phyloP scores from a whole-genome alignment of 768 basidiomycete genomes.

The Mycena kentingensis region DNA sequence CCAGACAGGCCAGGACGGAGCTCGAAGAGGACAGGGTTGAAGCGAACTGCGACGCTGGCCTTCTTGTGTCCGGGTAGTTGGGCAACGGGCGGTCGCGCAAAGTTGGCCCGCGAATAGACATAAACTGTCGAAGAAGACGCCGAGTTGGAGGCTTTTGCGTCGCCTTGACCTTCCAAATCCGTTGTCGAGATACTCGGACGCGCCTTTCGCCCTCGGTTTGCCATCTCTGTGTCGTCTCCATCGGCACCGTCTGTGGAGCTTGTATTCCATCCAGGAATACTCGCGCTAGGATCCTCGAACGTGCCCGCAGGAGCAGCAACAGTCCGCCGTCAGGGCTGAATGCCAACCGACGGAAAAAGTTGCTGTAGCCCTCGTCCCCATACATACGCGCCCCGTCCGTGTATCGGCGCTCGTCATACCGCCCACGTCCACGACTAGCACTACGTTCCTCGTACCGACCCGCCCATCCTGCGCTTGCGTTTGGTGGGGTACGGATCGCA shows the following conservation, averaged over 20 bases:
- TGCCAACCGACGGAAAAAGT: constrained; percentile 91
- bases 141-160: neutral
- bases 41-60: constrained; percentile 89
- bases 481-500: constrained; percentile 78
- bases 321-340: constrained; percentile 96
- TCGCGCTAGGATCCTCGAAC: constrained; percentile 73
- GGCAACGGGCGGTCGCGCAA: constrained; percentile 89
- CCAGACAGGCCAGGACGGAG: constrained; percentile 62
- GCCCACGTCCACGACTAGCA: neutral
- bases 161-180: constrained; percentile 29
- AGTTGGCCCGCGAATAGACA: constrained; percentile 94
- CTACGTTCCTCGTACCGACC: constrained; percentile 15
- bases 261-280: constrained; percentile 5
- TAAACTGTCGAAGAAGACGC: constrained; percentile 66
- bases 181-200: constrained; percentile 44
- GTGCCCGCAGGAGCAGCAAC: constrained; percentile 92
- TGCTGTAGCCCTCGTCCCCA: constrained; percentile 92
- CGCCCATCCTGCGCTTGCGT: constrained; percentile 13
- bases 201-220: constrained; percentile 60
- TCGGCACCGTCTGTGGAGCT: neutral
- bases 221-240: constrained; percentile 43
- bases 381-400: constrained; percentile 51
- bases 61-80: constrained; percentile 97
- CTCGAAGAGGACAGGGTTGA: constrained; percentile 92
- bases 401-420: constrained; percentile 9